Evolutionary conservation across 1,139 yeast genomes (phyloP).

Genomic region (Saccharomycopsis phalli): DNA sequence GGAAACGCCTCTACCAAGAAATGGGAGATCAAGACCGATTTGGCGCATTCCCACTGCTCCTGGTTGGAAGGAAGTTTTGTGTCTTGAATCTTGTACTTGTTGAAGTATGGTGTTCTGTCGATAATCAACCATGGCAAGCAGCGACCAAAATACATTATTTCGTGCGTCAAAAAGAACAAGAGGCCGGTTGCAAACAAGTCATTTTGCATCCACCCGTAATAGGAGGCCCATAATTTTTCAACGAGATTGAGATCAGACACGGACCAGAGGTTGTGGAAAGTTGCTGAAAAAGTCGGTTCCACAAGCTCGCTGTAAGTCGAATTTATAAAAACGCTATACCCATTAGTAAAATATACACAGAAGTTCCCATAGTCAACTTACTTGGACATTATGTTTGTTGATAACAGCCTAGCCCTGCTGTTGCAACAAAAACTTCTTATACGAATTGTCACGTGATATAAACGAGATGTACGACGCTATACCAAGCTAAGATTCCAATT

Average conservation of each 20-base stretch:
- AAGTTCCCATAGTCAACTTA: not conserved
- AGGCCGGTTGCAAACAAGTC: slow-evolving; percentile 80
- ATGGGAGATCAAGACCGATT: slow-evolving; percentile 75
- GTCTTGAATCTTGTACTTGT: slow-evolving; percentile 74
- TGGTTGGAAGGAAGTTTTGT: slow-evolving; percentile 63
- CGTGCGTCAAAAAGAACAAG: slow-evolving; percentile 66
- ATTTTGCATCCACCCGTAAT: slow-evolving; percentile 65
- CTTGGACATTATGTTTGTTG: not conserved
- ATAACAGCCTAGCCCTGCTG: not conserved
- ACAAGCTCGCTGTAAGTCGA: slow-evolving; percentile 18
- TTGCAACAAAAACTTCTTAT: not conserved
- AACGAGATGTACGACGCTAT: too few relatives aligned
- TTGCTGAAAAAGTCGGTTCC: slow-evolving; percentile 25
- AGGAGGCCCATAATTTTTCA: slow-evolving; percentile 71
- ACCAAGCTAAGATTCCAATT: slow-evolving; percentile 14
- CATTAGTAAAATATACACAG: slow-evolving; percentile 1
- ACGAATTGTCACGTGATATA: too few relatives aligned
- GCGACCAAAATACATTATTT: slow-evolving; percentile 73
- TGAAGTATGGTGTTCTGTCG: slow-evolving; percentile 67
- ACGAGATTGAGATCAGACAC: slow-evolving; percentile 36
- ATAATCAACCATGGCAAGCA: slow-evolving; percentile 78
- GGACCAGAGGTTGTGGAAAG: slow-evolving; percentile 29
- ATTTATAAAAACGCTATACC: slow-evolving; percentile 15
- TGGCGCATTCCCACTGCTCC: slow-evolving; percentile 90
- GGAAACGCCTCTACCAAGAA: slow-evolving; percentile 89